phyloP scores from a whole-genome alignment of 257 asterid genomes.

The Anisodus tanguticus region DNA sequence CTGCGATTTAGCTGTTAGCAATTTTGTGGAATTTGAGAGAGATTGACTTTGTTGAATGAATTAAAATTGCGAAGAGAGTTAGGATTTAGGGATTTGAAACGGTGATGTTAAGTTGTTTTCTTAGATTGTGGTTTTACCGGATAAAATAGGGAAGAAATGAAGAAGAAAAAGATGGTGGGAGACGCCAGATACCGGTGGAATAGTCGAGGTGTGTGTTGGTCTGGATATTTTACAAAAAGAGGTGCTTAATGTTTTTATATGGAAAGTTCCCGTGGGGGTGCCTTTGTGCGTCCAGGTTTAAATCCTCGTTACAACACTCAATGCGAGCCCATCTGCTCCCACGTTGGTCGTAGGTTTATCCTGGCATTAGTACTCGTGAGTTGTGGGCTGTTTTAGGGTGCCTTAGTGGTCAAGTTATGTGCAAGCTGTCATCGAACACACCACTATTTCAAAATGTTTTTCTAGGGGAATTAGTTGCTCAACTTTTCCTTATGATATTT shows the following conservation, averaged over 20 bases:
- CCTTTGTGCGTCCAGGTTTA: background rate
- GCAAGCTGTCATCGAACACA: background rate
- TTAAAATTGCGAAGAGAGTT: background rate
- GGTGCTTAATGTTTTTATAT: background rate
- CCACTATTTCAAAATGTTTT: background rate
- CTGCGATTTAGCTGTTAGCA: background rate
- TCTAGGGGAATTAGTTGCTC: background rate
- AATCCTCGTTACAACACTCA: background rate
- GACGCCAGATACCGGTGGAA: background rate
- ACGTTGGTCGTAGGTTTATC: background rate
- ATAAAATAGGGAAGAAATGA: background rate
- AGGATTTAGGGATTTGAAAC: background rate
- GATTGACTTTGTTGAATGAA: background rate
- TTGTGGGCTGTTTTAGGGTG: background rate
- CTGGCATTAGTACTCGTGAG: background rate
- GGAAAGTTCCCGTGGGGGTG: background rate
- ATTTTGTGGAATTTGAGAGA: background rate
- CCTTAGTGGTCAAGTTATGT: background rate
- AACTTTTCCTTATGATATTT: background rate
- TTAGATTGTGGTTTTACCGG: background rate
- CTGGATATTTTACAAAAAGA: background rate
- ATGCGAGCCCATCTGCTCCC: background rate
- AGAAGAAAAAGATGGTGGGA: background rate
- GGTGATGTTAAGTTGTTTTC: background rate
- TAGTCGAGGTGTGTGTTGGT: background rate